Conservation (phyloP, 345 rosid species). For the Salix brachista region DNA sequence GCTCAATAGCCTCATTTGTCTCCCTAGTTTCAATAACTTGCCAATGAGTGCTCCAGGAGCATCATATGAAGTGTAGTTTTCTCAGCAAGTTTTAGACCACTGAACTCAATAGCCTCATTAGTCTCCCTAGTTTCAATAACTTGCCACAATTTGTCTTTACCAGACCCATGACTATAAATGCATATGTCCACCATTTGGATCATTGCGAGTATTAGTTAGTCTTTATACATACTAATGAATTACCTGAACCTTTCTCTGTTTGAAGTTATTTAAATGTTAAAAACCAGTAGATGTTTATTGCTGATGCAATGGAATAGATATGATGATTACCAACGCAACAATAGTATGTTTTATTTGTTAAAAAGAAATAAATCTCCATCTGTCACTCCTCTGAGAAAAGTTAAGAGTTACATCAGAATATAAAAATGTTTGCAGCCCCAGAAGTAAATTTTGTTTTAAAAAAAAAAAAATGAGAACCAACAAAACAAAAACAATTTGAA, state of each 20-base stretch:
- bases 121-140: background rate
- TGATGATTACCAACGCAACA: background rate
- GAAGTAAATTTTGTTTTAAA: background rate
- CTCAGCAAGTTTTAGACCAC: background rate
- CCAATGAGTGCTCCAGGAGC: background rate
- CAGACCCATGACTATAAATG: background rate
- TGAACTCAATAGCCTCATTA: background rate
- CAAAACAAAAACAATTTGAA: background rate
- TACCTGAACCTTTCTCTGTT: background rate
- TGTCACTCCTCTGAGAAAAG: background rate
- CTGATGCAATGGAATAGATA: background rate
- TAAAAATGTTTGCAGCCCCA: background rate
- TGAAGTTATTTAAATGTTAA: background rate
- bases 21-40: background rate
- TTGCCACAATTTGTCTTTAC: background rate
- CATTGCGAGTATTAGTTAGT: background rate
- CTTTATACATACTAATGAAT: background rate
- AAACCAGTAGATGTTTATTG: background rate
- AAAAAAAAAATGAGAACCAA: too few species aligned
- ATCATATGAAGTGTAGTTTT: background rate
- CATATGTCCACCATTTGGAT: background rate
- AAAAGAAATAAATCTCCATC: background rate
- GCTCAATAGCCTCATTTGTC: background rate
- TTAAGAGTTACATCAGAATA: background rate
- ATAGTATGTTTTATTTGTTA: background rate